Conservation (phyloP, 805 yeast genomes). For the Kazachstania bromeliacearum region DNA sequence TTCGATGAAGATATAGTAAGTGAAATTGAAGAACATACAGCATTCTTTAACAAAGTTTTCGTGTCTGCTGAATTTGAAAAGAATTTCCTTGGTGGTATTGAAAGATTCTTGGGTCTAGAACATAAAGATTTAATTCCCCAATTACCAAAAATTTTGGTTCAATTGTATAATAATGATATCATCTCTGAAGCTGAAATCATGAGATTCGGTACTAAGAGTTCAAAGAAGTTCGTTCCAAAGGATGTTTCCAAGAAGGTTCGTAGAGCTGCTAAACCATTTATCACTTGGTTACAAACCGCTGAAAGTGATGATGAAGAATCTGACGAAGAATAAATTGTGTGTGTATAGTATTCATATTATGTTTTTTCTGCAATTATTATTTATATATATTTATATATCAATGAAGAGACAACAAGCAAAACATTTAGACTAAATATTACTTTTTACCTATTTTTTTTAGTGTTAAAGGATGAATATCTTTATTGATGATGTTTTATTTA, state of each 20-base stretch:
- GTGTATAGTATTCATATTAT: not conserved
- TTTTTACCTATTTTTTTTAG: no score
- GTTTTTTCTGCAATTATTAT: not conserved
- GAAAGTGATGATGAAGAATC: constrained; percentile 64
- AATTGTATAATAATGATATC: constrained; percentile 74
- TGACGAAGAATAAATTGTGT: constrained; percentile 8
- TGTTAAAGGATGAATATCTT: no score
- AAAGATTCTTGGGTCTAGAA: constrained; percentile 80
- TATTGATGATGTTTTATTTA: no score
- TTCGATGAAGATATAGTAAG: constrained; percentile 68
- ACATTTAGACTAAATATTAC: no score
- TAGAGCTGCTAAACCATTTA: constrained; percentile 91
- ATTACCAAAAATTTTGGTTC: constrained; percentile 75
- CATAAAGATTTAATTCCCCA: constrained; percentile 60
- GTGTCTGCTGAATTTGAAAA: constrained; percentile 63
- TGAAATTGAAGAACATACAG: constrained; percentile 69
- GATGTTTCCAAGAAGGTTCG: constrained; percentile 88
- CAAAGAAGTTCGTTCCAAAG: constrained; percentile 89
- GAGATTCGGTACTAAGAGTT: constrained; percentile 80
- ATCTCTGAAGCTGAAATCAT: constrained; percentile 72
- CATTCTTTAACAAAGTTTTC: constrained; percentile 66
- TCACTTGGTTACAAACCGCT: constrained; percentile 92
- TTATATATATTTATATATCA: not conserved
- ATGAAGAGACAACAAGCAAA: no score
- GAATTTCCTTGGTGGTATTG: constrained; percentile 91